Evolutionary conservation across 805 yeast species (phyloP).

Genomic region (Jamesozyma jinghongensis): DNA sequence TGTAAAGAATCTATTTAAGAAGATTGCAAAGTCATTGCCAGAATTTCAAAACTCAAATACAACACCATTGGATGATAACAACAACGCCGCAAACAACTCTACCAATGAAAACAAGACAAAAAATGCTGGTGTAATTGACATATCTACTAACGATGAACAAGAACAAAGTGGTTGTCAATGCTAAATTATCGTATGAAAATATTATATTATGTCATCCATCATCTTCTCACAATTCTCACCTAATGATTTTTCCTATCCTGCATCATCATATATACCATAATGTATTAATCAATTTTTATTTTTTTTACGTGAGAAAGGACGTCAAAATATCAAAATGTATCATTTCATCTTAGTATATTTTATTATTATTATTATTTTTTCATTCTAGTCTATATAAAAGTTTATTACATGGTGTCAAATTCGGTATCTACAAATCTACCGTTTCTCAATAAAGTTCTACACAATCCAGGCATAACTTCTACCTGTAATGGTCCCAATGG

Average conservation of each 20-base stretch:
- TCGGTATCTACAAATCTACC: constrained; percentile 53
- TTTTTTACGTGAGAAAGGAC: too few relatives aligned
- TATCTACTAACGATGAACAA: constrained; percentile 32
- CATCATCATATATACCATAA: background rate
- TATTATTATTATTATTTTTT: too few relatives aligned
- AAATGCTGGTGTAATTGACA: constrained; percentile 37
- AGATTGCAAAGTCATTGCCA: constrained; percentile 84
- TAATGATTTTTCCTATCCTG: too few relatives aligned
- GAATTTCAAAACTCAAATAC: constrained; percentile 47
- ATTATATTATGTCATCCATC: background rate
- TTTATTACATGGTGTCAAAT: constrained; percentile 33
- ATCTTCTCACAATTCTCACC: background rate
- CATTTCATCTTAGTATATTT: too few relatives aligned
- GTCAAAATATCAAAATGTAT: too few relatives aligned
- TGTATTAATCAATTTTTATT: background rate
- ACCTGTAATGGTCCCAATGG: constrained; percentile 76
- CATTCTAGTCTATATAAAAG: too few relatives aligned
- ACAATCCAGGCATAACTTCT: constrained; percentile 59
- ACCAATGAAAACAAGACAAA: constrained; percentile 17
- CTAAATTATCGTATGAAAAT: constrained; percentile 17
- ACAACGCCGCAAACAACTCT: constrained; percentile 28
- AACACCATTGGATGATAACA: constrained; percentile 13
- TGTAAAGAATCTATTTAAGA: constrained; percentile 80
- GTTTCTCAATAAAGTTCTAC: constrained; percentile 52
- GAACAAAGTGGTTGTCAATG: constrained; percentile 36